These are phyloP conservation scores for Penicillium psychrofluorescens DNA, from an alignment of 495 filamentous ascomycete species.

Conservation along the genomic window DNA sequence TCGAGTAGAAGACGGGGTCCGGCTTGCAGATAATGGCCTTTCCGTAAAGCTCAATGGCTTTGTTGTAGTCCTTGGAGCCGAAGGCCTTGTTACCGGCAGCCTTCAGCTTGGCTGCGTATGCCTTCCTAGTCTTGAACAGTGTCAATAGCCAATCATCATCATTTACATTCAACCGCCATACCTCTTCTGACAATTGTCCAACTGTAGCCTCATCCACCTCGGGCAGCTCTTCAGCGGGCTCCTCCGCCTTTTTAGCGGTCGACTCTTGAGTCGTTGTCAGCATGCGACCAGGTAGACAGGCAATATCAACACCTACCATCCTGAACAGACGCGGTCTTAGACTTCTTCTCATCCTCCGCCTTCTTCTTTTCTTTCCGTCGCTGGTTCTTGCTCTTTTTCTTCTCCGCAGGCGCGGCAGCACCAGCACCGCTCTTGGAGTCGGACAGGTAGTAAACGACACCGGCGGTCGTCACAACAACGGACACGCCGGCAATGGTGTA, in stretches of 20 bases:
- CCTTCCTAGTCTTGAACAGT: conserved; percentile 48
- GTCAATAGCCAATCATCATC: conserved; percentile 5
- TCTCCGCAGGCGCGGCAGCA: conserved; percentile 20
- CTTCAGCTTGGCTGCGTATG: conserved; percentile 86
- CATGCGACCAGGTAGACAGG: not conserved
- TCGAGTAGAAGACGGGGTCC: conserved; percentile 97
- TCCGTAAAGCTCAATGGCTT: conserved; percentile 88
- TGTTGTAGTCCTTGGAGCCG: conserved; percentile 80
- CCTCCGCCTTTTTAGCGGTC: conserved; percentile 47
- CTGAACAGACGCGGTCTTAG: conserved; percentile 36
- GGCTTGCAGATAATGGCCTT: conserved; percentile 95
- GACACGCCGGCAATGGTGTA: conserved; percentile 94
- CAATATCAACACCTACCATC: conserved; percentile 27
- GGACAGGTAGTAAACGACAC: conserved; percentile 82
- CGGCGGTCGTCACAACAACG: conserved; percentile 81
- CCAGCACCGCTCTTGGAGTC: conserved; percentile 25
- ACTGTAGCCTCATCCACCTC: conserved; percentile 78
- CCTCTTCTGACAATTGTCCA: conserved; percentile 57
- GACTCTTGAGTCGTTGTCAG: conserved; percentile 30
- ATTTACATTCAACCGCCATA: conserved; percentile 20
- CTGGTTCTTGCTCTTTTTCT: conserved; percentile 57
- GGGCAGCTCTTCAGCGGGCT: conserved; percentile 70
- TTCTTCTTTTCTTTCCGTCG: conserved; percentile 54
- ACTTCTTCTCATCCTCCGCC: conserved; percentile 64
- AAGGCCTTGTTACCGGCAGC: conserved; percentile 95